Conservation (phyloP, 2,329 filamentous ascomycete species). For the Pseudohalonectria lignicola region DNA sequence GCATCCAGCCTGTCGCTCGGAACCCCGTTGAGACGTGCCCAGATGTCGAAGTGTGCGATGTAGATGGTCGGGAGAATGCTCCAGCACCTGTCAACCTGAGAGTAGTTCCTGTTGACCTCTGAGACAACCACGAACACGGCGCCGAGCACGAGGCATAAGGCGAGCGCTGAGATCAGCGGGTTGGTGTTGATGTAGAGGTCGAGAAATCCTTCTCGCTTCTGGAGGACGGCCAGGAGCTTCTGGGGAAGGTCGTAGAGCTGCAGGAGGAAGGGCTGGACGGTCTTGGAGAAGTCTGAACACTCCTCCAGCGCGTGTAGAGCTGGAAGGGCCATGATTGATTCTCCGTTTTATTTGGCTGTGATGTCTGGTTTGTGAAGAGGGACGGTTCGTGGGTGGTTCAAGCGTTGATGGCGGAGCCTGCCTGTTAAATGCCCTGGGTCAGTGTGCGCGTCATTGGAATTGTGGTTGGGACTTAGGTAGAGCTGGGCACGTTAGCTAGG, state of each 20-base stretch:
- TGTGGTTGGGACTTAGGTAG: no score
- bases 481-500: no score
- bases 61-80: slow-evolving; percentile 81
- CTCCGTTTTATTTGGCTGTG: no score
- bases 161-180: slow-evolving; percentile 66
- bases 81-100: slow-evolving; percentile 92
- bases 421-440: no score
- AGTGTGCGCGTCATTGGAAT: no score
- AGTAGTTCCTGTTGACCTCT: slow-evolving; percentile 87
- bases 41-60: slow-evolving; percentile 73
- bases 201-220: slow-evolving; percentile 50
- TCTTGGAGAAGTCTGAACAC: slow-evolving; percentile 64
- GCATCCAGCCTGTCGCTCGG: slow-evolving; percentile 62
- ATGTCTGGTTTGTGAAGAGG: no score
- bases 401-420: no score
- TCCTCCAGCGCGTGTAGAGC: slow-evolving; percentile 59
- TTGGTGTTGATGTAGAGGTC: slow-evolving; percentile 77
- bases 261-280: slow-evolving; percentile 63
- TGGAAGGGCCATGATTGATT: slow-evolving; percentile 54
- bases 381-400: no score
- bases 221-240: slow-evolving; percentile 47
- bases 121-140: slow-evolving; percentile 63
- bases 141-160: slow-evolving; percentile 59
- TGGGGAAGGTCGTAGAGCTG: slow-evolving; percentile 62
- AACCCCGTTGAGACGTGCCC: slow-evolving; percentile 66